phyloP scores from a whole-genome alignment of 2,329 filamentous ascomycete genomes.

The Ascochyta clinopodiicola region DNA sequence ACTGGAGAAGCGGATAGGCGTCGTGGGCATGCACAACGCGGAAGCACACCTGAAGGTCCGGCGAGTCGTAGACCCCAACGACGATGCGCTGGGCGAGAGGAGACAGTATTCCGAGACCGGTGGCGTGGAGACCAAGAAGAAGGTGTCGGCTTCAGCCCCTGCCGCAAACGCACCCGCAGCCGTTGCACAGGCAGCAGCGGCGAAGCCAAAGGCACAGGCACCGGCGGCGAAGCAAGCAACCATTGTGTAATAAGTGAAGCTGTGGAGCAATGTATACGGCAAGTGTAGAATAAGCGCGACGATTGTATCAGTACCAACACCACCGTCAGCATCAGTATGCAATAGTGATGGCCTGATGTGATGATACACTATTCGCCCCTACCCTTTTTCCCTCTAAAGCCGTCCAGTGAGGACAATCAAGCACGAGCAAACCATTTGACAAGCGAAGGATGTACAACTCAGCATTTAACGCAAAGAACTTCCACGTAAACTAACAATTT shows the following conservation, averaged over 20 bases:
- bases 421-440: no score
- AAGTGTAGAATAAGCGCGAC: constrained; percentile 6
- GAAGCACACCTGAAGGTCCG: constrained; percentile 34
- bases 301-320: constrained; percentile 12
- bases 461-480: no score
- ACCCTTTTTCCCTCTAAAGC: no score
- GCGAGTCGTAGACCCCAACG: constrained; percentile 32
- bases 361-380: not conserved
- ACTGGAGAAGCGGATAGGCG: constrained; percentile 39
- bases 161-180: constrained; percentile 2
- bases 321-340: not conserved
- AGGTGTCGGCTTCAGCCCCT: not conserved
- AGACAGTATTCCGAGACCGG: constrained; percentile 16
- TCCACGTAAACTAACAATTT: no score
- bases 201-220: not conserved
- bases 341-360: not conserved
- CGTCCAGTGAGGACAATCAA: no score
- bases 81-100: constrained; percentile 26
- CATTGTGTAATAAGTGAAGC: constrained; percentile 8
- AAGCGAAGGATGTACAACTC: no score
- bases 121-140: constrained; percentile 3
- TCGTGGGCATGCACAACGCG: constrained; percentile 45
- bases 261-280: not conserved
- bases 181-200: constrained; percentile 6
- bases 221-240: constrained; percentile 1